A percentile compares a stretch with the other conserved stretches of the same genome.
Conservation (phyloP, 352 stramenopile genomes). For the Phytophthora europaea region DNA sequence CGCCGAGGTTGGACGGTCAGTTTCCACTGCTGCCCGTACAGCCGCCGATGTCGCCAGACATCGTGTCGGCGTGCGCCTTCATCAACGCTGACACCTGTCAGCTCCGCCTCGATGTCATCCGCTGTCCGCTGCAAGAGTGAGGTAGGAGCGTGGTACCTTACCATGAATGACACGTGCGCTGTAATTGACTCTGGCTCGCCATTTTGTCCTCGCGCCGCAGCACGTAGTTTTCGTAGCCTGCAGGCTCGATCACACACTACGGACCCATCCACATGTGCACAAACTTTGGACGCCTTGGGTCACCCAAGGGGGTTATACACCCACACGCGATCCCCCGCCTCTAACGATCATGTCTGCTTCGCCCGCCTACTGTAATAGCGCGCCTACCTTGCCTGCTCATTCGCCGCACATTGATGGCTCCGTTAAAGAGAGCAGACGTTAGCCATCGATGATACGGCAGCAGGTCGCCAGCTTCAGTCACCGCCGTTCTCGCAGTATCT, state of each 20-base stretch:
- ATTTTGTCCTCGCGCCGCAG: background rate
- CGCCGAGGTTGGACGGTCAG: background rate
- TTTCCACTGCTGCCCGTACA: background rate
- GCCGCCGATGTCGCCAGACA: background rate
- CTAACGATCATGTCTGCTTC: background rate
- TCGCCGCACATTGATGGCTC: background rate
- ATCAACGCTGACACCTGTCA: background rate
- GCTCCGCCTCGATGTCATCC: background rate
- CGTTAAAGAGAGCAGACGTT: background rate
- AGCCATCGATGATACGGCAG: background rate
- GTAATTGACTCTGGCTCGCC: background rate
- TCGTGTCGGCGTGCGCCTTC: background rate
- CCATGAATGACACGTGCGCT: slow-evolving; percentile 1
- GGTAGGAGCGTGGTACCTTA: background rate
- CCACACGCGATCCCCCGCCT: background rate
- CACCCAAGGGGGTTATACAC: background rate
- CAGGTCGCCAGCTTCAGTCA: slow-evolving; percentile 5
- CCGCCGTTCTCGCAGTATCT: background rate
- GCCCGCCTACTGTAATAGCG: slow-evolving; percentile 2
- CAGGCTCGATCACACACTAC: background rate
- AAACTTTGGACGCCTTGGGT: background rate
- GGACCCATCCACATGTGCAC: slow-evolving; percentile 13
- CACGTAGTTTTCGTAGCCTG: slow-evolving; percentile 3
- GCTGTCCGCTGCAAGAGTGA: background rate
- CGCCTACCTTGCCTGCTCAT: slow-evolving; percentile 1